Evolutionary conservation across 805 yeast genomes (phyloP), one percentile per base, ranked within the genome.

Genomic region (Saturnispora gosingensis): DNA sequence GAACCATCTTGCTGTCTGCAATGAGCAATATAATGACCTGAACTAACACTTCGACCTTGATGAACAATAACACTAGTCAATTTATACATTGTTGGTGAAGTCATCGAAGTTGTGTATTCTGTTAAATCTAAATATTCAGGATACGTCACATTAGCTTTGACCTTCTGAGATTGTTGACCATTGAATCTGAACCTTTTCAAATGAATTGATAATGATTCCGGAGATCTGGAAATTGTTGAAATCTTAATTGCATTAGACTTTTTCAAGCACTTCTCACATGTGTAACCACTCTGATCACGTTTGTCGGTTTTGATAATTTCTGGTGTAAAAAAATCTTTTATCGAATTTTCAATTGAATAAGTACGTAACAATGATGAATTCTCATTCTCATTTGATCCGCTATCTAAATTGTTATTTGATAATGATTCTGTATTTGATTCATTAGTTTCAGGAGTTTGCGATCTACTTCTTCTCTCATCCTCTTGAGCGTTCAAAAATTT

Each of bases 21-120:
- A 63, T 87, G 88, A 0, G 96, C 86, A 53, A 89, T 79, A 62
- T 93, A 93, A 67, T 93, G 99, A 3, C 99, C 99, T 3, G 93
- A 82, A 44, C 89, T 82, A 13, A 90, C 82, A 1, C 96, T 85
- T 56, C 98, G 75, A 40, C 99, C 99, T 61, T 88, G 96, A 63
- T 93, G 99, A 4, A 89, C 91, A 54, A 91, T 86, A 16, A 91
- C 96, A 22, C 90, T 81, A 16, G 80, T 74, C 57, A 93, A 74
- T 63, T 82, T 84, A 68, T 93, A 93, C 36, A 72, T 69, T 5
- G 77, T 76, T 1, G 83, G 80, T 10, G 70, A 70, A 18, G 60
- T 66, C 65, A 64, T 61, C 45, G 64, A 64, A 6, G 77, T 75
- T 30, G 78, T 76, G 65, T 75, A 91, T 52, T 78, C 76, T 1